Percentiles rank a stretch among this genome's conserved stretches.
These are phyloP conservation scores for Pulveroboletus frians DNA, from an alignment of 768 basidiomycete genomes.

Conservation along the genomic window DNA sequence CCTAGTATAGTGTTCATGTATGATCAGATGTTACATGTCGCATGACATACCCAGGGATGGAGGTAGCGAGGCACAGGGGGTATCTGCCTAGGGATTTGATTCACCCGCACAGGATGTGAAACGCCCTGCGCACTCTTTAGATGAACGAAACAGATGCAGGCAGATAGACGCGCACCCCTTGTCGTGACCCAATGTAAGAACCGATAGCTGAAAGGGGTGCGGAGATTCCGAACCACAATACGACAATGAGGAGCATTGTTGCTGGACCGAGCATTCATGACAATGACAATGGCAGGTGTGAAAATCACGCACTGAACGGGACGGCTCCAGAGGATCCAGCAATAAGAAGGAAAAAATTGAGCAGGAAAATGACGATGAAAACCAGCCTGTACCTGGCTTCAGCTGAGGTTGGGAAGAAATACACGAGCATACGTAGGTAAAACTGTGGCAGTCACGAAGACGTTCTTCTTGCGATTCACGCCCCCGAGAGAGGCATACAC, in stretches of 20 bases:
- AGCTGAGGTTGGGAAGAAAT: slow-evolving; percentile 2
- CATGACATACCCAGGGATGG: slow-evolving; percentile 60
- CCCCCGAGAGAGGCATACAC: slow-evolving; percentile 74
- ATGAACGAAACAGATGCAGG: background rate
- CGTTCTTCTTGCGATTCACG: slow-evolving; percentile 68
- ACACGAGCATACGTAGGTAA: slow-evolving; percentile 67
- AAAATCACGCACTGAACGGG: slow-evolving; percentile 67
- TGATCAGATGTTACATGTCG: background rate
- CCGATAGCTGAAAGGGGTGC: slow-evolving; percentile 85
- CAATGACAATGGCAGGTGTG: background rate
- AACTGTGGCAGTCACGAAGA: slow-evolving; percentile 82
- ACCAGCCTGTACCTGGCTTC: slow-evolving; percentile 50
- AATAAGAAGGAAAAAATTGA: slow-evolving; percentile 83
- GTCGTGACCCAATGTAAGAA: slow-evolving; percentile 78
- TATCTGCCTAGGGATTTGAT: slow-evolving; percentile 94
- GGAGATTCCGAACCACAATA: slow-evolving; percentile 92
- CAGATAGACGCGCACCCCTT: slow-evolving; percentile 56
- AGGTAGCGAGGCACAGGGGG: slow-evolving; percentile 85
- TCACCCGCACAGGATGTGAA: slow-evolving; percentile 81
- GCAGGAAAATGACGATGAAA: slow-evolving; percentile 81
- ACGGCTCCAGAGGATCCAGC: slow-evolving; percentile 92
- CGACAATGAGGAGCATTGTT: slow-evolving; percentile 77
- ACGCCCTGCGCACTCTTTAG: slow-evolving; percentile 45
- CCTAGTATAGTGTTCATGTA: slow-evolving; percentile 34
- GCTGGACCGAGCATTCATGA: slow-evolving; percentile 36